Conservation (phyloP, 805 yeast genomes). For the Saccharomycopsis fermentans region DNA sequence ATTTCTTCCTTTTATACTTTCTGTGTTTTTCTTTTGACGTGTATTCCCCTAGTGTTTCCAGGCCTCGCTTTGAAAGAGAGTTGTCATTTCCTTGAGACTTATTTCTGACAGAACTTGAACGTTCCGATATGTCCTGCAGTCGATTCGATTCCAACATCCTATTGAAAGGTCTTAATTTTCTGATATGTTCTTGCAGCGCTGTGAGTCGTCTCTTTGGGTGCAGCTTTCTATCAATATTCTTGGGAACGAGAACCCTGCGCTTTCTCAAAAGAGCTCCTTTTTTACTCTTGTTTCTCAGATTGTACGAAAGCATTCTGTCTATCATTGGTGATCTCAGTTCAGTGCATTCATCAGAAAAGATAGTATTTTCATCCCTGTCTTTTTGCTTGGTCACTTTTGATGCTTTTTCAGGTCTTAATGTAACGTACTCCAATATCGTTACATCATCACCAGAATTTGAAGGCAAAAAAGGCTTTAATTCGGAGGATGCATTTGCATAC, state of each 20-base stretch:
- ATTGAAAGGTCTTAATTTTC: too few species aligned
- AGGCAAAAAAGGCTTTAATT: neutral
- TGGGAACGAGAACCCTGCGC: too few species aligned
- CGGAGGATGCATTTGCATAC: neutral
- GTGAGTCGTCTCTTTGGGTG: too few species aligned
- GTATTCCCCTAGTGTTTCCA: neutral
- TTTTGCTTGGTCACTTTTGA: neutral
- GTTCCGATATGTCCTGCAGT: too few species aligned
- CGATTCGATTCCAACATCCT: too few species aligned
- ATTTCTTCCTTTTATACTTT: neutral
- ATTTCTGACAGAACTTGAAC: neutral
- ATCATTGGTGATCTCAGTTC: slow-evolving; percentile 2
- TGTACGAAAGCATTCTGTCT: slow-evolving; percentile 4
- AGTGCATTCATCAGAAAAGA: neutral
- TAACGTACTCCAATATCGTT: neutral
- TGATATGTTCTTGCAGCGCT: too few species aligned
- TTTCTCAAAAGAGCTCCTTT: neutral
- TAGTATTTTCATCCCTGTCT: neutral
- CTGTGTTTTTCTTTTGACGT: neutral
- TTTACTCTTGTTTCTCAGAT: neutral
- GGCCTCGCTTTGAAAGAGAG: neutral
- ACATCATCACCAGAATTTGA: neutral
- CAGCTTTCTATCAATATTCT: neutral
- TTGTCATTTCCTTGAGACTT: neutral
- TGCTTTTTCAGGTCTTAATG: neutral